Evolutionary conservation across 352 stramenopile genomes (phyloP), one percentile per base, ranked within the genome.

Genomic region (Globisporangium nunn): DNA sequence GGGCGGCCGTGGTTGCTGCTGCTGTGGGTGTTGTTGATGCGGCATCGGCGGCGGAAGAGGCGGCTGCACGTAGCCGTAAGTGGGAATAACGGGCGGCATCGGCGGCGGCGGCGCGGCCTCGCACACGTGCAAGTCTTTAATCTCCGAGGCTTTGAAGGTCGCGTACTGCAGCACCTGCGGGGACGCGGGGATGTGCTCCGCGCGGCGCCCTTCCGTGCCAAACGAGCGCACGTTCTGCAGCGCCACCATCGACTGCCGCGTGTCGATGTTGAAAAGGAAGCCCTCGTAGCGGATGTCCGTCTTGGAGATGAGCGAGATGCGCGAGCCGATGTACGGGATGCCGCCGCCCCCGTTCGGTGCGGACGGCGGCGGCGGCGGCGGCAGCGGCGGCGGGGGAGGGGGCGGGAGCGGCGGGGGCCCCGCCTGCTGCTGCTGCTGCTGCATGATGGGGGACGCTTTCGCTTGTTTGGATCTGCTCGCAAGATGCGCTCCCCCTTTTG

Each of bases 201-300:
- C 40, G 2, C 81, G 78, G n/a, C 83, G 75, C 23, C 83, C 83
- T 58, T 93, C 83, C 0, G 83, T 93, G n/a, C 83, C 83, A 47
- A 93, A 93, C 2, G 83, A 91, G 15, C 83, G 83, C 41, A 93
- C 83, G 54, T 66, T 86, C 67, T 91, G 83, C 33, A 93, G 63
- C 40, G 80, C 83, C 7, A 93, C 81, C 61, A 85, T 93, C 63
- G 76, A 89, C 64, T 93, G 81, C 7, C 74, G 75, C 45, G 83
- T 93, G 60, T 91, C 81, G 43, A 93, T 93, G 70, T 91, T 93
- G 64, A 91, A 93, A 23, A 93, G 64, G 44, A 89, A 87, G 10
- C 83, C 81, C 68, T 93, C 83, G 62, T 93, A 93, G 44, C 83
- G 83, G 57, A 93, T 88, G 56, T 93, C 83, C n/a, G 81, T 93